These are phyloP conservation scores for Albophoma yamanashiensis DNA, from an alignment of 2,329 filamentous ascomycete species.

Conservation along the genomic window DNA sequence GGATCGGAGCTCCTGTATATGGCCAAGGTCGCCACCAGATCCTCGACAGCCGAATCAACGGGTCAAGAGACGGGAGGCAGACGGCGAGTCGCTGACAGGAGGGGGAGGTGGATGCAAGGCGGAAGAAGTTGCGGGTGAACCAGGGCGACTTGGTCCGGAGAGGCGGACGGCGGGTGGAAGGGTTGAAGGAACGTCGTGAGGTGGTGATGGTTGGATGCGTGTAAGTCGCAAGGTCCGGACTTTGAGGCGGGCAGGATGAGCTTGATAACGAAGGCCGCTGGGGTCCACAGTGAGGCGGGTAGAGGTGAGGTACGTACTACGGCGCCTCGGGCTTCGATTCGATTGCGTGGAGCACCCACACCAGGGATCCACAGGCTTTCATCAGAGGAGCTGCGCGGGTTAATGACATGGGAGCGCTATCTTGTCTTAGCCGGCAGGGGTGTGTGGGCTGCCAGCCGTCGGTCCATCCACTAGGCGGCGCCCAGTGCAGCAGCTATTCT, in stretches of 20 bases:
- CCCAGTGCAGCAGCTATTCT: slow-evolving; percentile 34
- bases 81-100: slow-evolving; percentile 2
- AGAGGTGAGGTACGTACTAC: slow-evolving; percentile 3
- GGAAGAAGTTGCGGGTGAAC: slow-evolving; percentile 3
- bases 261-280: slow-evolving; percentile 11
- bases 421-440: slow-evolving; percentile 21
- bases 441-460: slow-evolving; percentile 1
- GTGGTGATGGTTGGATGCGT: slow-evolving; percentile 12
- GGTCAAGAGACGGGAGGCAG: slow-evolving; percentile 24
- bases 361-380: slow-evolving; percentile 16
- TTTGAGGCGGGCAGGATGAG: slow-evolving; percentile 12
- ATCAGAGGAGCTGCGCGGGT: slow-evolving; percentile 21
- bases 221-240: slow-evolving; percentile 5
- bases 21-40: slow-evolving; percentile 9
- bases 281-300: slow-evolving; percentile 2
- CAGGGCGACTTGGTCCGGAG: background rate
- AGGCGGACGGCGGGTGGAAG: background rate
- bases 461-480: background rate
- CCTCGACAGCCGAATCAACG: slow-evolving; percentile 39
- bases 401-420: slow-evolving; percentile 20
- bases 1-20: background rate
- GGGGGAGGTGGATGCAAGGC: background rate
- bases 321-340: slow-evolving; percentile 13
- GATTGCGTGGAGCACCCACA: slow-evolving; percentile 27
- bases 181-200: slow-evolving; percentile 28